Conservation (phyloP, 1,284 basidiomycete genomes). For the Malassezia slooffiae region DNA sequence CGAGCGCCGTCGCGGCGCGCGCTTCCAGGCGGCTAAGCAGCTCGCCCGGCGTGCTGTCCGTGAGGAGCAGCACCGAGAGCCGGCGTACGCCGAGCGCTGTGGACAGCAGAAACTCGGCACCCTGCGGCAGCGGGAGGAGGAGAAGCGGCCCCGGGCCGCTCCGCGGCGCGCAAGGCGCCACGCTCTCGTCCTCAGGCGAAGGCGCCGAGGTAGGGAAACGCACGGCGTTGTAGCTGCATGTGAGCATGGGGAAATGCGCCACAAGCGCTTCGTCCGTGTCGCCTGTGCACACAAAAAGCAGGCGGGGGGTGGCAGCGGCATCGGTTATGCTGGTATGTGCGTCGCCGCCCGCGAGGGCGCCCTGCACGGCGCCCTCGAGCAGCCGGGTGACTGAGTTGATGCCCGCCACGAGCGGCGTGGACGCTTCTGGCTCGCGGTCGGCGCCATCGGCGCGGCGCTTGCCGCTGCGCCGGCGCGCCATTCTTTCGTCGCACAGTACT, state of each 20-base stretch:
- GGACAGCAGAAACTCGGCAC: constrained; percentile 14
- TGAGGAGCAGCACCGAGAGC: constrained; percentile 5
- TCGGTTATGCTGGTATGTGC: too few relatives aligned
- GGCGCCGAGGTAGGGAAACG: neutral
- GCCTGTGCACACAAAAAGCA: constrained; percentile 13
- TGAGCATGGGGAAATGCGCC: constrained; percentile 17
- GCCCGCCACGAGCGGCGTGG: constrained; percentile 1
- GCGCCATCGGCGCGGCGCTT: too few relatives aligned
- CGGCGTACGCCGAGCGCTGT: constrained; percentile 11
- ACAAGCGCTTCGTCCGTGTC: constrained; percentile 11
- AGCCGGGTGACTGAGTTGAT: constrained; percentile 10
- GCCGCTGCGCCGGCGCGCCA: too few relatives aligned
- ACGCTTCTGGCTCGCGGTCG: neutral
- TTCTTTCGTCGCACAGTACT: neutral
- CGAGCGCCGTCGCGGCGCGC: neutral
- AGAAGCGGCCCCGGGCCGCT: neutral
- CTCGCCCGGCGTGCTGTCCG: neutral
- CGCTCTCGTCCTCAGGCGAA: neutral
- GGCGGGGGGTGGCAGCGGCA: neutral
- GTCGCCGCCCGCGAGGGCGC: neutral
- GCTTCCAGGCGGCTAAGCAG: neutral
- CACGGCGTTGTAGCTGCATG: constrained; percentile 13
- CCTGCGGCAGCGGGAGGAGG: constrained; percentile 10
- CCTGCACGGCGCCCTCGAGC: constrained; percentile 6
- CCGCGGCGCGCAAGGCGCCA: too few relatives aligned